Base-by-base conservation (phyloP, 441 rosid genomes). In the Metrosideros polymorpha region DNA sequence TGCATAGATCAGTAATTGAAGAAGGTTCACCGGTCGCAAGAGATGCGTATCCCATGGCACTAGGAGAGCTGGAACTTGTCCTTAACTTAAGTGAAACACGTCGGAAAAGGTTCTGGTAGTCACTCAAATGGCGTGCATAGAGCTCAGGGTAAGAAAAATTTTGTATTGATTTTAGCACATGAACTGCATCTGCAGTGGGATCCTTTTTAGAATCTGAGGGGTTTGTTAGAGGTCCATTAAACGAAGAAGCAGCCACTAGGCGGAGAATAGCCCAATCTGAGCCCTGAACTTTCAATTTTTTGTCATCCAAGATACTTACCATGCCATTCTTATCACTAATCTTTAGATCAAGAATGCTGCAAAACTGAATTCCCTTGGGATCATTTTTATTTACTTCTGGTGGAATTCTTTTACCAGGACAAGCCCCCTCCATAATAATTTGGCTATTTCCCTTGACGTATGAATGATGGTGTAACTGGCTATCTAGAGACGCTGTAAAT, bases 81-180 rank as follows among this genome's bases (percentile, higher is more conserved):
- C 61, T 83, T 76, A 88, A 87, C 63, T 83, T 87, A 39, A 88
- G 86, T 18, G 89, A 76, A 51, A 88, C 89, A 19, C 88, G 86
- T n/a, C 52, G 86, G 53, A 83, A 88, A 86, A 88, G 89, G 52
- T 86, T 85, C 84, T 85, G 89, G 82, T 86, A 88, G 86, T 88
- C 88, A 42, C 82, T 57, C 66, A 88, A 35, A 55, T 88, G 89
- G 55, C 55, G 89, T 29, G 84, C 84, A 55, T 88, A 85, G 39
- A 88, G 88, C 75, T 88, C 88, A 49, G 82, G n/a, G 82, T 85
- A 88, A 32, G 86, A 86, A 30, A 83, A 45, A 39, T 83, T 86
- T 29, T n/a, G n/a, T 71, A 86, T 59, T 50, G 89, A 85, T 32
- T 88, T 83, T 57, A 88, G 42, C 14, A 55, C 76, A 83, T 22